Base-by-base conservation (phyloP, 2,329 filamentous ascomycete genomes). In the Fusarium floridanum region DNA sequence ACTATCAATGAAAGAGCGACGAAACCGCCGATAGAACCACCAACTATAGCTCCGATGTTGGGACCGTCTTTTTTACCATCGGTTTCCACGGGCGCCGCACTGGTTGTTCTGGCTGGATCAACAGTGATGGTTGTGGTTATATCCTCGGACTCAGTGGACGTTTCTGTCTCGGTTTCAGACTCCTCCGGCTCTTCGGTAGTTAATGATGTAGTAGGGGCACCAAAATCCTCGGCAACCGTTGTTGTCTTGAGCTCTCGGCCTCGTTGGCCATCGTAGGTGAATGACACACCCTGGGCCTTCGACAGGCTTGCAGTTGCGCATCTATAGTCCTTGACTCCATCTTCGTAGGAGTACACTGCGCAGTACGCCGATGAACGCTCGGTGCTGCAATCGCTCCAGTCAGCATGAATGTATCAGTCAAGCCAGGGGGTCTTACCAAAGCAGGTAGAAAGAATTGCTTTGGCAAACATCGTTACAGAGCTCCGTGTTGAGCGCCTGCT, bases 391-490 rank as follows among this genome's bases (percentile, higher is more conserved):
- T 2, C 5, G 3, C 8, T n/a, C 50, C 5, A 63, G 29, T 29
- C 0, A 2, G 17, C n/a, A n/a, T 29, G 3, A n/a, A 12, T 2
- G 14, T 10, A 53, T 29, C 48, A 7, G 6, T 17, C 0, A 9
- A 27, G 5, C 0, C 6, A 16, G 1, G 1, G 1, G 2, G 29
- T 6, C 72, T 57, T 20, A 75, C 72, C 72, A 75, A 10, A 69
- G 65, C 10, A 75, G 72, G 12, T 75, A 70, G 32, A 53, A 75
- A 6, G 29, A 6, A 59, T 75, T 75, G 12, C 64, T 70, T 27
- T 75, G 68, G 12, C 72, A 75, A 10, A 75, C 68, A 14, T 75
- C 72, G 22, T 70, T 17, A 14, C 72, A 75, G 9, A 66, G 9
- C 5, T 64, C 60, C 0, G 72, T 60, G 16, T 74, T 27, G 0